A percentile compares a stretch with the other conserved stretches of the same genome.
phyloP scores from a whole-genome alignment of 169 alveolate species.

The Eimeria praecox region DNA sequence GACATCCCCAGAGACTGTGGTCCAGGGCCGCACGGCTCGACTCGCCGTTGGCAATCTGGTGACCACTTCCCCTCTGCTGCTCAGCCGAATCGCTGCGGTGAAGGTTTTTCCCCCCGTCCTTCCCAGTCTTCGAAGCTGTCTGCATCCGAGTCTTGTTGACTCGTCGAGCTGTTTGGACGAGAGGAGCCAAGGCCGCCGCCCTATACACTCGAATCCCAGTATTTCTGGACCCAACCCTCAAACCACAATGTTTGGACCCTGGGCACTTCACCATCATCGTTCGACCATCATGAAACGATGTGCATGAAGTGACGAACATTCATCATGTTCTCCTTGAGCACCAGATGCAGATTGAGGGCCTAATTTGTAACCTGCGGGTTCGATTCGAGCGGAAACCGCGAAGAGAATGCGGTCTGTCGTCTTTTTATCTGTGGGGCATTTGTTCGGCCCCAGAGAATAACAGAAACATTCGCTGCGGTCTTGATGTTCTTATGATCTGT shows the following conservation, averaged over 20 bases:
- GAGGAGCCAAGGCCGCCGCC: too few species aligned
- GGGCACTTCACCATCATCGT: too few species aligned
- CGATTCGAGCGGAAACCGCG: neutral
- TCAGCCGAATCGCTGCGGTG: conserved; percentile 7
- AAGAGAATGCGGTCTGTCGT: neutral
- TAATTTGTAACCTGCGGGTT: neutral
- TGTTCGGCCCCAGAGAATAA: neutral
- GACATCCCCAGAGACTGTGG: conserved; percentile 23
- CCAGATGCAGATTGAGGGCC: neutral
- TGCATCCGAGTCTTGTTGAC: neutral
- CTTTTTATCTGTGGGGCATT: neutral
- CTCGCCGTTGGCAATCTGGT: conserved; percentile 4
- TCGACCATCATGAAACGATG: neutral
- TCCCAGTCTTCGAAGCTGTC: neutral
- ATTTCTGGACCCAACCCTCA: too few species aligned
- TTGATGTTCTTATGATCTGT: neutral
- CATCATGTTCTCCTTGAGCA: neutral
- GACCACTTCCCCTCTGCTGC: conserved; percentile 6
- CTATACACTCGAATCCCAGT: too few species aligned
- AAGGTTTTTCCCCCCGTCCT: neutral
- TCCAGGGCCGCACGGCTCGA: neutral
- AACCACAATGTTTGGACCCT: neutral
- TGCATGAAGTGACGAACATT: neutral
- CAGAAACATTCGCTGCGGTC: neutral
- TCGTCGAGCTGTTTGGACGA: neutral